A percentile compares a stretch with the other conserved stretches of the same genome.
These are phyloP conservation scores for Globisporangium takayamanum DNA, from an alignment of 352 stramenopile species.

Conservation along the genomic window DNA sequence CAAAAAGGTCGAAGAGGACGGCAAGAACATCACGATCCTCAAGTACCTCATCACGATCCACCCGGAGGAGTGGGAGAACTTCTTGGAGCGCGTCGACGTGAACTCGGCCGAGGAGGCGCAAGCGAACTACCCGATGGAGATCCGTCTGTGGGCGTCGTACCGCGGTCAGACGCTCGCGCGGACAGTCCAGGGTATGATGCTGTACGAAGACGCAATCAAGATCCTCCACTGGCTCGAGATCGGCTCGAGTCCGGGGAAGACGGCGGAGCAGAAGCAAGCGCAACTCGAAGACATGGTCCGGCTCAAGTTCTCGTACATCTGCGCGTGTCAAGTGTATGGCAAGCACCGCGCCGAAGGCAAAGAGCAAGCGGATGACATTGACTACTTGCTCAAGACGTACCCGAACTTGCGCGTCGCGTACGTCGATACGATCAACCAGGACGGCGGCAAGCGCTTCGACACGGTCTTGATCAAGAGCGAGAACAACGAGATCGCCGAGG, in stretches of 20 bases:
- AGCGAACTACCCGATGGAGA: conserved; percentile 61
- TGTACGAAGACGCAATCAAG: conserved; percentile 87
- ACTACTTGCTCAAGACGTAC: conserved; percentile 77
- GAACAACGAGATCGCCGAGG: conserved; percentile 59
- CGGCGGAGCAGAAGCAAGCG: conserved; percentile 66
- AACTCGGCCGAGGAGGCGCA: conserved; percentile 64
- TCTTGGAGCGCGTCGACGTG: conserved; percentile 76
- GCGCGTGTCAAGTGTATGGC: conserved; percentile 78
- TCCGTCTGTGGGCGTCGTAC: conserved; percentile 78
- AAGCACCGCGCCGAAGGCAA: conserved; percentile 65
- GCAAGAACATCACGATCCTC: conserved; percentile 80
- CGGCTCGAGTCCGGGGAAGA: conserved; percentile 57
- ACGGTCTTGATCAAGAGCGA: conserved; percentile 80
- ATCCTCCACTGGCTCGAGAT: conserved; percentile 85
- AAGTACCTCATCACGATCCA: conserved; percentile 85
- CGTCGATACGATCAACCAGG: conserved; percentile 55
- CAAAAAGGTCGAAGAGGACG: conserved; percentile 74
- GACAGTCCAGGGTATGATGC: conserved; percentile 83
- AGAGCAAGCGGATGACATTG: conserved; percentile 70
- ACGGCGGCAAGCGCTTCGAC: conserved; percentile 45
- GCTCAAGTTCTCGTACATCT: conserved; percentile 85
- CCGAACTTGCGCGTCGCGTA: conserved; percentile 83
- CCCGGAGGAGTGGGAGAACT: conserved; percentile 82
- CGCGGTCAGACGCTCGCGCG: conserved; percentile 72
- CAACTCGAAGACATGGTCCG: conserved; percentile 82